Evolutionary conservation across 108 stramenopile genomes (phyloP).

Genomic region (Pseudonitzschia multiseries): DNA sequence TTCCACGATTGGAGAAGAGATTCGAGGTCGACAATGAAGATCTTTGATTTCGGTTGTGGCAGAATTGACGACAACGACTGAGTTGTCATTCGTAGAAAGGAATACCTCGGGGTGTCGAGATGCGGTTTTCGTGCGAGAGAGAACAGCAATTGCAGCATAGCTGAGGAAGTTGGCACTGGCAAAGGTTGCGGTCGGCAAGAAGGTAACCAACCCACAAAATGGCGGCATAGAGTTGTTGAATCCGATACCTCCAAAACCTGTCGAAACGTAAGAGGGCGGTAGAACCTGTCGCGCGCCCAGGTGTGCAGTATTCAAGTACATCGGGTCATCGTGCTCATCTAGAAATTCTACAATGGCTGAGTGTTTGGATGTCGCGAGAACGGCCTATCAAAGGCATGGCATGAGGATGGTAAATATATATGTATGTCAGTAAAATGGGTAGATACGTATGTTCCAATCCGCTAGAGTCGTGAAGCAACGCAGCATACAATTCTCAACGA

Average conservation of each 20-base stretch:
- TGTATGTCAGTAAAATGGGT: background rate
- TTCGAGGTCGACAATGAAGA: slow-evolving; percentile 76
- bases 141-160: slow-evolving; percentile 65
- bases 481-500: background rate
- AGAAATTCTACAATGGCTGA: slow-evolving; percentile 77
- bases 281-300: slow-evolving; percentile 43
- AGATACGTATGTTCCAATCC: no score
- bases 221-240: slow-evolving; percentile 42
- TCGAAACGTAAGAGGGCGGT: slow-evolving; percentile 12
- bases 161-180: slow-evolving; percentile 48
- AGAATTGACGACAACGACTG: slow-evolving; percentile 67
- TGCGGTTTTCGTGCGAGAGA: slow-evolving; percentile 64
- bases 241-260: slow-evolving; percentile 25
- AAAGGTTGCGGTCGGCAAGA: slow-evolving; percentile 62
- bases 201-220: slow-evolving; percentile 69
- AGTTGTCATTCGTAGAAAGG: slow-evolving; percentile 76
- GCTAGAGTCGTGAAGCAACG: no score
- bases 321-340: slow-evolving; percentile 73
- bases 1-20: slow-evolving; percentile 74
- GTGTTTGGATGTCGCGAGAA: slow-evolving; percentile 59
- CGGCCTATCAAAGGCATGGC: no score
- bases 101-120: slow-evolving; percentile 78
- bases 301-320: slow-evolving; percentile 59
- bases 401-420: background rate
- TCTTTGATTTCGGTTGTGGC: slow-evolving; percentile 67